Base-by-base conservation (phyloP, 345 rosid species). In the Rhizophora mangle region DNA sequence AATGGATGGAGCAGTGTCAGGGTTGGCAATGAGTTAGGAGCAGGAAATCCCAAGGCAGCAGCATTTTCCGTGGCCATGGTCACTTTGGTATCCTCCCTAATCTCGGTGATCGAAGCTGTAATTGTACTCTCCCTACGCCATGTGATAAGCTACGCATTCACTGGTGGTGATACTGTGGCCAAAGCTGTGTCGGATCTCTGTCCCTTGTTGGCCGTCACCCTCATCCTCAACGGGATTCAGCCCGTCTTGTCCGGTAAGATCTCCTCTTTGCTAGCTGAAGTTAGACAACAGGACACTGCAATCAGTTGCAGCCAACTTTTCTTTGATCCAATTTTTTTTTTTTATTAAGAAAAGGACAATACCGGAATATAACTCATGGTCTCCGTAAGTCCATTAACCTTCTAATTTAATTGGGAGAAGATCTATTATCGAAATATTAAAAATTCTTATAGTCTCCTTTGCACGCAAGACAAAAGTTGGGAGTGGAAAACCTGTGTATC, bases 21-120 rank as follows among this genome's bases (percentile, higher is more conserved):
- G 65, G 86, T 83, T 31, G 65, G 83, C 72, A 83, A 83, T 32
- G 86, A 83, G 52, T 26, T 80, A 7, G 86, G 83, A 43, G 86
- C 86, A 15, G 80, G 86, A 6, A 72, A 83, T 55, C 86, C 84
- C 2, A 75, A 72, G 21, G 66, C 86, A 32, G 78, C 83, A 21
- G 77, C 76, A 18, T 83, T 80, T 58, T 54, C 80, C 8, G 84
- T 83, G 18, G 57, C 70, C 47, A 46, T 78, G 61, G 83, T 77
- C 54, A 83, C 65, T 10, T 16, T 30, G 69, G 60, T 73, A 9
- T 83, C 86, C 8, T 67, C 78, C 63, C 3, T 70, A 2, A 71
- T 83, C 11, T 65, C 86, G 2, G 58, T 80, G n/a, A 49, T 65
- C 6, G 78, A 69, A 65, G 82, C 86, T 1, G 22, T 58, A 0